Evolutionary conservation across 1,284 basidiomycete genomes (phyloP).

Genomic region (Trametes hirsuta): DNA sequence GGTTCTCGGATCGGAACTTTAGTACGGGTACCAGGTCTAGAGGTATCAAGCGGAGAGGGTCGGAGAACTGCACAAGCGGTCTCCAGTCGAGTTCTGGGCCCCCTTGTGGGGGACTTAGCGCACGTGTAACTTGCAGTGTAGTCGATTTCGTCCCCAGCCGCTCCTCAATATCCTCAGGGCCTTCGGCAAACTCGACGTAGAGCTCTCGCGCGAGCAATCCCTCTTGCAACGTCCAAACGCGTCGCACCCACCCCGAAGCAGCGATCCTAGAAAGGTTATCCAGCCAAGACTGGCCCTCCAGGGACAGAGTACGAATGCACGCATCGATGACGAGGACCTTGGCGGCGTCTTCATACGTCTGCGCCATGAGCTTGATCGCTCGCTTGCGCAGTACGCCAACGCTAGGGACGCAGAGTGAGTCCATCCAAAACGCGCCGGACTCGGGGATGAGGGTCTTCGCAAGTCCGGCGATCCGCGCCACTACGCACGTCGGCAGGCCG

Average conservation of each 20-base stretch:
- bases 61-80: too few species aligned
- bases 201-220: conserved; percentile 22
- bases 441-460: conserved; percentile 8
- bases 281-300: conserved; percentile 1
- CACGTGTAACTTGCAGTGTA: too few species aligned
- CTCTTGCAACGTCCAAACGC: conserved; percentile 27
- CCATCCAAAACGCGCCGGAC: conserved; percentile 24
- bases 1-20: too few species aligned
- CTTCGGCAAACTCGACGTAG: too few species aligned
- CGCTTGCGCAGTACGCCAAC: neutral
- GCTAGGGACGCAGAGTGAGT: conserved; percentile 23
- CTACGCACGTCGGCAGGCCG: conserved; percentile 21
- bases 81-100: too few species aligned
- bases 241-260: conserved; percentile 21
- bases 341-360: conserved; percentile 17
- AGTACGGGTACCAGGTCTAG: too few species aligned
- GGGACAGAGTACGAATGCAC: conserved; percentile 12
- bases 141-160: too few species aligned
- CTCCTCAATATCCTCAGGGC: too few species aligned
- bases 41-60: too few species aligned
- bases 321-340: conserved; percentile 23
- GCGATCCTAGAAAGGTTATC: conserved; percentile 18
- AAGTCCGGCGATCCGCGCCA: conserved; percentile 12
- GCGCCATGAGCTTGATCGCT: conserved; percentile 22
- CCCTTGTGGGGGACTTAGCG: too few species aligned